Percentiles rank a stretch among this genome's conserved stretches.
These are phyloP conservation scores for Pyrenophora teres DNA, from an alignment of 2,329 filamentous ascomycete species.

Conservation along the genomic window DNA sequence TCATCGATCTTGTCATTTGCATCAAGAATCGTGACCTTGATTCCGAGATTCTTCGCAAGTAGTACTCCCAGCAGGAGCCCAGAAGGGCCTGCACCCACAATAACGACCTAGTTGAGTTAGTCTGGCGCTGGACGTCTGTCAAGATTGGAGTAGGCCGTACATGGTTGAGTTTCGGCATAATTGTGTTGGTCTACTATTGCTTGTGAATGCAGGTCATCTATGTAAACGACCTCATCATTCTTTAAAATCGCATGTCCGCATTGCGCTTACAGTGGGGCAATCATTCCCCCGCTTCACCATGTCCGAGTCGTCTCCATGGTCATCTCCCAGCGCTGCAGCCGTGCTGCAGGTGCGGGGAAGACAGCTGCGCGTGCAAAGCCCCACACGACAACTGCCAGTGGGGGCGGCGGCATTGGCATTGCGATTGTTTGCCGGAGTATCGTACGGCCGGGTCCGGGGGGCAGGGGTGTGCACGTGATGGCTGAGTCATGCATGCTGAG, in stretches of 20 bases:
- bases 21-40: slow-evolving; percentile 62
- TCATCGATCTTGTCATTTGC: slow-evolving; percentile 59
- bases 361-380: slow-evolving; percentile 7
- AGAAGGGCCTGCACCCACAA: slow-evolving; percentile 42
- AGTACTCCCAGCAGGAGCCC: slow-evolving; percentile 51
- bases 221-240: no score
- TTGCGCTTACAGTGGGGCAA: slow-evolving; percentile 25
- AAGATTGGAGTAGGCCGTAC: slow-evolving; percentile 18
- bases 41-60: slow-evolving; percentile 56
- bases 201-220: slow-evolving; percentile 5
- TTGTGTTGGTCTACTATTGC: slow-evolving; percentile 3
- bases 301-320: slow-evolving; percentile 15
- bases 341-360: slow-evolving; percentile 22
- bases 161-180: slow-evolving; percentile 41
- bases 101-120: slow-evolving; percentile 32
- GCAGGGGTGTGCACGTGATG: slow-evolving; percentile 8
- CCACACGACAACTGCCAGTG: slow-evolving; percentile 12
- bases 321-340: slow-evolving; percentile 3
- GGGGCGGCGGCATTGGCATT: not conserved
- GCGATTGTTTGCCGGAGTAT: slow-evolving; percentile 11
- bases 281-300: slow-evolving; percentile 7
- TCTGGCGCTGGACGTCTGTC: not conserved
- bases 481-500: not conserved
- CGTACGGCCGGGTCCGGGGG: slow-evolving; percentile 5
- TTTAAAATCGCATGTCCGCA: not conserved